Evolutionary conservation across 148 eudicot species (phyloP).

Genomic region (Dianthus caryophyllus): DNA sequence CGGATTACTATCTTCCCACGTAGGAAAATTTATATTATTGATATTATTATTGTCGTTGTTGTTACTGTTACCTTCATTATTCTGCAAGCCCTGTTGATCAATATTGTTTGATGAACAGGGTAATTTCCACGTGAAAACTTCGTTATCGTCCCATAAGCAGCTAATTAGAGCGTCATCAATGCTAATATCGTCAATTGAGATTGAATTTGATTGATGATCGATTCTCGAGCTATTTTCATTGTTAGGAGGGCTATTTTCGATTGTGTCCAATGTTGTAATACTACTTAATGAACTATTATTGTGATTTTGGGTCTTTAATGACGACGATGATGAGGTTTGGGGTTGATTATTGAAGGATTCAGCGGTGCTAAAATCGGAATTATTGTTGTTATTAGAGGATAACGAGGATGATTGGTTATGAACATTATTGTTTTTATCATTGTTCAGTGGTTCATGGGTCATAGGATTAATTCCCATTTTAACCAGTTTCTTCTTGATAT

Average conservation of each 20-base stretch:
- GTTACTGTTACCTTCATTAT: not conserved
- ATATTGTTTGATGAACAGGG: constrained; percentile 22
- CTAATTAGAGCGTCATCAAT: constrained; percentile 48
- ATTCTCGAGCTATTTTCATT: constrained; percentile 32
- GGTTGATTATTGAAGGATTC: constrained; percentile 27
- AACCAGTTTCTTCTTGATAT: constrained; percentile 86
- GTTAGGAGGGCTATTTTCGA: constrained; percentile 24
- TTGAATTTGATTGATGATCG: constrained; percentile 20
- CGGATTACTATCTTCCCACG: constrained; percentile 35
- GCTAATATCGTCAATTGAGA: constrained; percentile 26
- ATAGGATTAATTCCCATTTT: constrained; percentile 91
- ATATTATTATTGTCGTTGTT: too few relatives aligned
- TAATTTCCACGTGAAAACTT: constrained; percentile 38
- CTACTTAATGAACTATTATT: constrained; percentile 12
- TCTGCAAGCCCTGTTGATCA: constrained; percentile 21
- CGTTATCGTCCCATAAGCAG: constrained; percentile 42
- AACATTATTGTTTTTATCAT: constrained; percentile 23
- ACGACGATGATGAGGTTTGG: constrained; percentile 20
- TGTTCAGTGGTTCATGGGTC: constrained; percentile 68
- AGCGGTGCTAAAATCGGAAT: constrained; percentile 27
- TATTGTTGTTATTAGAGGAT: constrained; percentile 27
- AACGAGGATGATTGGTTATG: constrained; percentile 32
- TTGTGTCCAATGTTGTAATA: not conserved
- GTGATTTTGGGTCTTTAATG: constrained; percentile 18
- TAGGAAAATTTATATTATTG: constrained; percentile 6